These are phyloP conservation scores for Onygena corvina DNA, from an alignment of 2,329 filamentous ascomycete species.

Conservation along the genomic window DNA sequence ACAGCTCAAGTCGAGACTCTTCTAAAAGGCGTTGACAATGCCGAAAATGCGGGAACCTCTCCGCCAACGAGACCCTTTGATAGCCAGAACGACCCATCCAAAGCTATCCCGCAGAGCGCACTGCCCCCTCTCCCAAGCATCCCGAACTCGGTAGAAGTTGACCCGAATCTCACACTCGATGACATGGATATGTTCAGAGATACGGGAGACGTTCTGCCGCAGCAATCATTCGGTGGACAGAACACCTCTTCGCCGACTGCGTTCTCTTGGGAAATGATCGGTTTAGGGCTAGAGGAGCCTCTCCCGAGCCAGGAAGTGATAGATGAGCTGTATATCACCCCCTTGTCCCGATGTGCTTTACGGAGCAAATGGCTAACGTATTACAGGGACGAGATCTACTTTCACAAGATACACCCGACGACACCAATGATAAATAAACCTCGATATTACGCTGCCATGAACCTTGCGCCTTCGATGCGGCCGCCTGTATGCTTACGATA, in stretches of 20 bases:
- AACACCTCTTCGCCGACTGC: slow-evolving; percentile 24
- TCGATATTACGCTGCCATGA: slow-evolving; percentile 78
- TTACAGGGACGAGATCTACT: slow-evolving; percentile 66
- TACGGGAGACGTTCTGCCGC: slow-evolving; percentile 6
- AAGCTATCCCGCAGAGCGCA: neutral
- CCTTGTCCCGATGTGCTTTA: neutral
- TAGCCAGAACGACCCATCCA: neutral
- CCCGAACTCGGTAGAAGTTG: neutral
- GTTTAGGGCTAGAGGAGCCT: slow-evolving; percentile 68
- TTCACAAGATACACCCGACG: slow-evolving; percentile 78
- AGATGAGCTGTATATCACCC: slow-evolving; percentile 60
- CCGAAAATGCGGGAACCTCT: slow-evolving; percentile 11
- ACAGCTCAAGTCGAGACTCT: slow-evolving; percentile 86
- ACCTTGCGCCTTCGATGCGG: slow-evolving; percentile 71
- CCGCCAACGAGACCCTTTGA: neutral
- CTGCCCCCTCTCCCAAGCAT: neutral
- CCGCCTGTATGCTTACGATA: slow-evolving; percentile 84
- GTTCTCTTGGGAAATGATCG: slow-evolving; percentile 77
- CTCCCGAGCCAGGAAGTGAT: slow-evolving; percentile 68
- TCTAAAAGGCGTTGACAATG: slow-evolving; percentile 63
- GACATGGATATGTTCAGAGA: slow-evolving; percentile 7
- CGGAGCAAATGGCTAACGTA: slow-evolving; percentile 12
- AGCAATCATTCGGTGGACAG: slow-evolving; percentile 16
- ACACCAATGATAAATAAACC: slow-evolving; percentile 80
- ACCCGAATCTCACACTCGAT: neutral